phyloP scores from a whole-genome alignment of 768 basidiomycete genomes.

The Tricholoma matsutake region DNA sequence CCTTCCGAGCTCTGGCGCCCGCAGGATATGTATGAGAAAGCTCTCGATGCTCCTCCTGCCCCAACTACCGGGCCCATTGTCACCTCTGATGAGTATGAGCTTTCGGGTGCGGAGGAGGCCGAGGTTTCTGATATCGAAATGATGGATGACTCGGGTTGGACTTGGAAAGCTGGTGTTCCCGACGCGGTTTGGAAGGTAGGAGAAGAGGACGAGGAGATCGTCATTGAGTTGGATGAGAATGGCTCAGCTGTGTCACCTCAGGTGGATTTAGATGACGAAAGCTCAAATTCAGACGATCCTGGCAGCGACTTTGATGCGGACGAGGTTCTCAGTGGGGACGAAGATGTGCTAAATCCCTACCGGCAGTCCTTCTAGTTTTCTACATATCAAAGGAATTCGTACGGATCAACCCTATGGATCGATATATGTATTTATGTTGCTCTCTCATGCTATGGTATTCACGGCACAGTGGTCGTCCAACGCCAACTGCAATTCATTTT shows the following conservation, averaged over 20 bases:
- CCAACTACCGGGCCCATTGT: not conserved
- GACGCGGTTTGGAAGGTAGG: not conserved
- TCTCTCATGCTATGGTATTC: too few relatives aligned
- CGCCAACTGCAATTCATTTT: too few relatives aligned
- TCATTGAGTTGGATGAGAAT: not conserved
- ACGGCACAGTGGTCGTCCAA: too few relatives aligned
- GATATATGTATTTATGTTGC: too few relatives aligned
- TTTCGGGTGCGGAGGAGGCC: not conserved
- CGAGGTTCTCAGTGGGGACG: not conserved
- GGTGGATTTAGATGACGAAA: not conserved
- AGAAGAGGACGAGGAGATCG: not conserved
- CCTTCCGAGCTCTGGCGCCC: not conserved
- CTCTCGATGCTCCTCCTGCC: not conserved
- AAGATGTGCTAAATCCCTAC: not conserved
- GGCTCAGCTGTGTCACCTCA: not conserved
- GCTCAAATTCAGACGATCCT: not conserved
- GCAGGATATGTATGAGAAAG: not conserved
- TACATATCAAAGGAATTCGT: too few relatives aligned
- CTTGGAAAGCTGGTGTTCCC: not conserved
- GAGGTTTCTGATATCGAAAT: not conserved
- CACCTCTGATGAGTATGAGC: not conserved
- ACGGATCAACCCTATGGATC: too few relatives aligned
- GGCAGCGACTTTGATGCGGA: not conserved
- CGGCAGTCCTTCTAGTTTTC: too few relatives aligned
- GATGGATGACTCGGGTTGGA: not conserved